These are phyloP conservation scores for Phaeophleospora eucalypticola DNA, from an alignment of 2,329 filamentous ascomycete species.

Conservation along the genomic window DNA sequence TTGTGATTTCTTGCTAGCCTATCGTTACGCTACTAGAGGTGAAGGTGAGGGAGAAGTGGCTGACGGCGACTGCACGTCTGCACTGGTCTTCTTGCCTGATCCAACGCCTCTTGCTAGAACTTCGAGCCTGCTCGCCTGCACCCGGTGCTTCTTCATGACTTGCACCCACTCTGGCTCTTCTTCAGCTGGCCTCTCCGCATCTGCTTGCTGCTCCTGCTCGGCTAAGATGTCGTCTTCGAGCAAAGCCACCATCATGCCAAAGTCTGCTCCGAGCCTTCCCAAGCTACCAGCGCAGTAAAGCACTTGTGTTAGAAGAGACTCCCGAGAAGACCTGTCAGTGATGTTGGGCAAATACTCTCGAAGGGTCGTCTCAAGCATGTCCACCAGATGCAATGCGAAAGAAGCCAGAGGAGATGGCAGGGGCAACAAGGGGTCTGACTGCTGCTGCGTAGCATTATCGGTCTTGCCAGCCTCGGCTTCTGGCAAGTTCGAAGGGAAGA, in stretches of 20 bases:
- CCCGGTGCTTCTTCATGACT: constrained; percentile 79
- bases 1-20: not conserved
- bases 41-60: constrained; percentile 7
- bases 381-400: constrained; percentile 78
- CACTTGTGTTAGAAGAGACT: constrained; percentile 87
- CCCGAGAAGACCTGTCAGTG: constrained; percentile 71
- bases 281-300: constrained; percentile 90
- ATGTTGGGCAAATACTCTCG: constrained; percentile 75
- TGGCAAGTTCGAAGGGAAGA: constrained; percentile 64
- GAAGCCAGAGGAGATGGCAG: constrained; percentile 74
- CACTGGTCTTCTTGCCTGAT: constrained; percentile 40
- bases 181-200: constrained; percentile 49
- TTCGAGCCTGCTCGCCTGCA: constrained; percentile 62
- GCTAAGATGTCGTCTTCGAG: constrained; percentile 46
- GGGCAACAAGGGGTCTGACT: constrained; percentile 42
- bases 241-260: constrained; percentile 77
- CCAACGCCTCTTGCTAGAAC: constrained; percentile 33
- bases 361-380: constrained; percentile 74
- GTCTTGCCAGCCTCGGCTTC: constrained; percentile 13
- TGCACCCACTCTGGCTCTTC: constrained; percentile 72
- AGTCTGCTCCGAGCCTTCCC: constrained; percentile 85
- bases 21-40: constrained; percentile 2
- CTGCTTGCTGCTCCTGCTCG: constrained; percentile 44
- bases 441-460: not conserved
- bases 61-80: constrained; percentile 50